Conservation (phyloP, 2,329 filamentous ascomycete species). For the Fusarium annulatum region DNA sequence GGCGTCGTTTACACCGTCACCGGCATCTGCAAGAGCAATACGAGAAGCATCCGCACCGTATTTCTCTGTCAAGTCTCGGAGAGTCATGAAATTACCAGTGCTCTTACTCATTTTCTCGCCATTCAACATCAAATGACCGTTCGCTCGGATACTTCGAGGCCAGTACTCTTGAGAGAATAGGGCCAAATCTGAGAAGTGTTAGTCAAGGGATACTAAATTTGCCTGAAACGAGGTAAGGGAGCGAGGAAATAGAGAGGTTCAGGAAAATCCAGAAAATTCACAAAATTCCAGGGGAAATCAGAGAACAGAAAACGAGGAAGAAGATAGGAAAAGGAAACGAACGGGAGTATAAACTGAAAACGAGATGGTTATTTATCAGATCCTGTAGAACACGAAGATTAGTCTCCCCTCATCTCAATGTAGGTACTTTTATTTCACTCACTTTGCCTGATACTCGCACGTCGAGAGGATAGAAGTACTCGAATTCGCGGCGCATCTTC, state of each 20-base stretch:
- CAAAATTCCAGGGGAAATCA: neutral
- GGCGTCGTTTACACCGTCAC: constrained; percentile 92
- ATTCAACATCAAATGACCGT: constrained; percentile 94
- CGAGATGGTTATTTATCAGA: neutral
- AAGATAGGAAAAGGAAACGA: neutral
- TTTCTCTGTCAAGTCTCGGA: constrained; percentile 86
- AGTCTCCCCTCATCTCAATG: neutral
- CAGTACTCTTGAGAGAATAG: constrained; percentile 90
- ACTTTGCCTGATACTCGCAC: constrained; percentile 84
- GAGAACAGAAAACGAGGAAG: neutral
- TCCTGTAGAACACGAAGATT: neutral
- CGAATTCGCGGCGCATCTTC: constrained; percentile 88
- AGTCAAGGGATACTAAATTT: neutral
- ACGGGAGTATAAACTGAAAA: neutral
- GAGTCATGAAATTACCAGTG: constrained; percentile 95
- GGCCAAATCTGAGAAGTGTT: constrained; percentile 67
- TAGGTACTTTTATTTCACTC: neutral
- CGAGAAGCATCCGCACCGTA: constrained; percentile 94
- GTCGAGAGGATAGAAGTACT: constrained; percentile 97
- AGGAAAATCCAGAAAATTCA: neutral
- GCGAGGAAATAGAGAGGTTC: neutral
- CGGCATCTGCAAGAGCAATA: constrained; percentile 92
- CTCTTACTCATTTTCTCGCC: constrained; percentile 99
- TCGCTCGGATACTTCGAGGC: constrained; percentile 86
- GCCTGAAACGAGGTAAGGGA: neutral